Evolutionary conservation across 176 grass and related monocot species (phyloP).

Genomic region (Miscanthus lutarioriparius): DNA sequence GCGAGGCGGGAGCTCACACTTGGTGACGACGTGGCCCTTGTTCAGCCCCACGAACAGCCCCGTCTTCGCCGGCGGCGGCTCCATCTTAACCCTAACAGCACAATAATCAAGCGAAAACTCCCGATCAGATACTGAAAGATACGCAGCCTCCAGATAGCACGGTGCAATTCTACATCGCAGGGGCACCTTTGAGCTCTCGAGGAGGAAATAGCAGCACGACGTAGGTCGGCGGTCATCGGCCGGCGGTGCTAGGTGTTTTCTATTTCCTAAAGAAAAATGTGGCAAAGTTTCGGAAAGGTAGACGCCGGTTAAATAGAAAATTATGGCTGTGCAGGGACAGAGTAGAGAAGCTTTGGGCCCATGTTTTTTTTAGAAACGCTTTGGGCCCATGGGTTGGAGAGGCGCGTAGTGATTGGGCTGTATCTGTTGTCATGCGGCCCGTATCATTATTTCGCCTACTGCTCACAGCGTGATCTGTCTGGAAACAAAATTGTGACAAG

Average conservation of each 20-base stretch:
- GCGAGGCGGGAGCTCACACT: constrained; percentile 36
- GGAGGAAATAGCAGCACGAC: not conserved
- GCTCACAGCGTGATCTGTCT: too few relatives aligned
- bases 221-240: not conserved
- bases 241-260: not conserved
- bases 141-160: not conserved
- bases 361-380: too few relatives aligned
- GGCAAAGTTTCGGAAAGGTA: not conserved
- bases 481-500: not conserved
- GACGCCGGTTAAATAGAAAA: not conserved
- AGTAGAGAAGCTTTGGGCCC: not conserved
- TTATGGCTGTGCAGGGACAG: not conserved
- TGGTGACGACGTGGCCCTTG: constrained; percentile 49
- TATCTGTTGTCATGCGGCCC: not conserved
- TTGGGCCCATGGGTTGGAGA: not conserved
- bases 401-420: not conserved
- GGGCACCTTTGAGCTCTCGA: not conserved
- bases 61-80: constrained; percentile 35
- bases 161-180: not conserved
- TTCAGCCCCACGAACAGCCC: constrained; percentile 47
- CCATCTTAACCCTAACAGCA: constrained; percentile 23
- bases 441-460: not conserved
- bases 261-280: not conserved
- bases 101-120: not conserved
- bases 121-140: not conserved